phyloP scores from a whole-genome alignment of 768 basidiomycete species.

The Termitomyces sp. region DNA sequence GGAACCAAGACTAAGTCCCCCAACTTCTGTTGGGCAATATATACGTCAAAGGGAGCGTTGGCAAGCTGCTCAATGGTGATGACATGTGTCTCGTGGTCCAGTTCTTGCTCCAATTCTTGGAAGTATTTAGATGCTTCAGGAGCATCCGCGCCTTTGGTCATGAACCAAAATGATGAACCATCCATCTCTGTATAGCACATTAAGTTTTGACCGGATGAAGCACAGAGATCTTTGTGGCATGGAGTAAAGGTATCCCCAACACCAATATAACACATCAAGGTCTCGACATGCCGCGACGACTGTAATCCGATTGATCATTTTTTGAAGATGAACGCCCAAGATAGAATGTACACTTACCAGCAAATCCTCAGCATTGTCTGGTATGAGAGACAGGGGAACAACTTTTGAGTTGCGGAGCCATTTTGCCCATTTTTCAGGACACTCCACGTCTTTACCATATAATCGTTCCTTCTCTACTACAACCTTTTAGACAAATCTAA shows the following conservation, averaged over 20 bases:
- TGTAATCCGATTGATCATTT: constrained; percentile 17
- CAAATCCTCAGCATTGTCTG: constrained; percentile 51
- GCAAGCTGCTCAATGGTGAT: constrained; percentile 59
- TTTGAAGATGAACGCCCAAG: background rate
- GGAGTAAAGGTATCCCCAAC: constrained; percentile 81
- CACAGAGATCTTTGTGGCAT: constrained; percentile 82
- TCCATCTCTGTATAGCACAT: constrained; percentile 77
- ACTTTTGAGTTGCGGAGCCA: constrained; percentile 47
- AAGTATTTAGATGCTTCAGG: constrained; percentile 56
- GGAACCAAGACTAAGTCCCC: constrained; percentile 83
- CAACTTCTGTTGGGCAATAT: constrained; percentile 63
- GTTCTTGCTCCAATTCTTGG: constrained; percentile 43
- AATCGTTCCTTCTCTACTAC: constrained; percentile 50
- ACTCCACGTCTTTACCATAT: constrained; percentile 76
- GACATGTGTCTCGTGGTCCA: constrained; percentile 73
- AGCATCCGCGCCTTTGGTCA: constrained; percentile 63
- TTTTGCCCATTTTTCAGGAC: constrained; percentile 58
- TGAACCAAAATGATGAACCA: constrained; percentile 83
- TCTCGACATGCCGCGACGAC: constrained; percentile 52
- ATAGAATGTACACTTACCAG: constrained; percentile 30
- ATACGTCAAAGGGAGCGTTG: constrained; percentile 63
- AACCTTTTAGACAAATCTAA: background rate
- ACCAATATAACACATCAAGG: constrained; percentile 83
- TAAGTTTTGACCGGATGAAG: constrained; percentile 79
- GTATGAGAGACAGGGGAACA: constrained; percentile 50